A percentile compares a stretch with the other conserved stretches of the same genome.
Evolutionary conservation across 768 basidiomycete species (phyloP).

Genomic region (Phaffia australis): DNA sequence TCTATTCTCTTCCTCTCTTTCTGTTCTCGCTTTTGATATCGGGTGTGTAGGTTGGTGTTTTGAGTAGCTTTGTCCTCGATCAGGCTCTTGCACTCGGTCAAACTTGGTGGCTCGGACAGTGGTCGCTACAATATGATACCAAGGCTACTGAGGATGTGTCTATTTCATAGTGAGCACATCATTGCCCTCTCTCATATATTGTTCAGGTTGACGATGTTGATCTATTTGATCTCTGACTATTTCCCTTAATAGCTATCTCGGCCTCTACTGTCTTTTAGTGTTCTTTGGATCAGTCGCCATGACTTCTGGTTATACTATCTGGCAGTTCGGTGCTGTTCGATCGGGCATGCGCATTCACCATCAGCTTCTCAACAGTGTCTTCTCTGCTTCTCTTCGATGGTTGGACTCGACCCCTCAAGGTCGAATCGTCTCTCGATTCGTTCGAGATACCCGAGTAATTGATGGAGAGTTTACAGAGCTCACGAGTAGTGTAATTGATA

Average conservation of each 20-base stretch:
- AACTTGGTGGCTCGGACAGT: constrained; percentile 27
- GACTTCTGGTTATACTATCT: constrained; percentile 22
- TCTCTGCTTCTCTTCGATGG: constrained; percentile 39
- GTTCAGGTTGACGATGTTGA: not conserved
- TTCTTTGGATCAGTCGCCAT: constrained; percentile 22
- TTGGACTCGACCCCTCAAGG: constrained; percentile 47
- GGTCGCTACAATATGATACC: constrained; percentile 34
- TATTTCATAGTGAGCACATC: constrained; percentile 29
- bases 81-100: constrained; percentile 29
- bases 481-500: constrained; percentile 30
- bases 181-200: not conserved
- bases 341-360: constrained; percentile 24
- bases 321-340: constrained; percentile 20
- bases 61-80: constrained; percentile 31
- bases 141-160: constrained; percentile 27
- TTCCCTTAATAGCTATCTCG: constrained; percentile 31
- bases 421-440: constrained; percentile 57
- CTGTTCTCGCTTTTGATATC: not conserved
- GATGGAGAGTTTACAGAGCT: constrained; percentile 26
- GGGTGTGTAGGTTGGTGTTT: constrained; percentile 27
- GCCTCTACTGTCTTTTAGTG: constrained; percentile 35
- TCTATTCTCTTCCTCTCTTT: too few species aligned
- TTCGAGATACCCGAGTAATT: constrained; percentile 34
- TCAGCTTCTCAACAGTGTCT: constrained; percentile 17
- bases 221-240: not conserved